Evolutionary conservation across 2,329 filamentous ascomycete species (phyloP).

Genomic region (Mariannaea sp.): DNA sequence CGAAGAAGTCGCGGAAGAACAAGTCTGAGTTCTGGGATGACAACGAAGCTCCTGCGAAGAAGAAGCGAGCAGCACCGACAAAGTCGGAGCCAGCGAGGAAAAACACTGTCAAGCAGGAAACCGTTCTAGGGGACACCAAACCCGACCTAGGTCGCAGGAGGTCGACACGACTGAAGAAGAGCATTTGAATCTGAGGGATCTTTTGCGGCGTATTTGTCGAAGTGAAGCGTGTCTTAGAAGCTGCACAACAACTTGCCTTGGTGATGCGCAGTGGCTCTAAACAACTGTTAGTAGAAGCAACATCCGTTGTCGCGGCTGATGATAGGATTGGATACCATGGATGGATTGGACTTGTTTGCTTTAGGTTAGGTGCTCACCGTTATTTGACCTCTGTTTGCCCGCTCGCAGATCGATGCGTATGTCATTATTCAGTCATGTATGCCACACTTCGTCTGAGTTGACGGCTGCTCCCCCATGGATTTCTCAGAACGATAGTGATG

Average conservation of each 20-base stretch:
- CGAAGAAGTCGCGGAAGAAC: constrained; percentile 35
- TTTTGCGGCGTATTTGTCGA: too few species aligned
- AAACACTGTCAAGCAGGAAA: constrained; percentile 24
- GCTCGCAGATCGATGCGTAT: too few species aligned
- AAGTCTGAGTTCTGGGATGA: constrained; percentile 31
- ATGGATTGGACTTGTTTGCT: too few species aligned
- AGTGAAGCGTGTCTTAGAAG: not conserved
- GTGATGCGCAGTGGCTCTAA: not conserved
- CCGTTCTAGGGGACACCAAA: constrained; percentile 12
- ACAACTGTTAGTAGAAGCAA: not conserved
- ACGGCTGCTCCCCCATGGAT: too few species aligned
- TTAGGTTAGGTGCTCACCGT: too few species aligned
- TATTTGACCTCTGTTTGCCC: too few species aligned
- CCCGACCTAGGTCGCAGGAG: constrained; percentile 28
- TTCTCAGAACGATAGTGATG: too few species aligned
- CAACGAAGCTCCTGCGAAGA: constrained; percentile 35
- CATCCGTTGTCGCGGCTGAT: too few species aligned
- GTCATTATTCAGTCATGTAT: too few species aligned
- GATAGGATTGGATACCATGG: too few species aligned
- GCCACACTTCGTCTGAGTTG: too few species aligned
- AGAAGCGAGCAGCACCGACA: constrained; percentile 26
- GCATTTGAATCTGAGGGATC: not conserved
- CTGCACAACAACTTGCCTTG: not conserved
- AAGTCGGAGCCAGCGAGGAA: constrained; percentile 37
- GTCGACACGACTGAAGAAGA: constrained; percentile 31